Evolutionary conservation across 768 basidiomycete species (phyloP).

Genomic region (Serendipita sp.): DNA sequence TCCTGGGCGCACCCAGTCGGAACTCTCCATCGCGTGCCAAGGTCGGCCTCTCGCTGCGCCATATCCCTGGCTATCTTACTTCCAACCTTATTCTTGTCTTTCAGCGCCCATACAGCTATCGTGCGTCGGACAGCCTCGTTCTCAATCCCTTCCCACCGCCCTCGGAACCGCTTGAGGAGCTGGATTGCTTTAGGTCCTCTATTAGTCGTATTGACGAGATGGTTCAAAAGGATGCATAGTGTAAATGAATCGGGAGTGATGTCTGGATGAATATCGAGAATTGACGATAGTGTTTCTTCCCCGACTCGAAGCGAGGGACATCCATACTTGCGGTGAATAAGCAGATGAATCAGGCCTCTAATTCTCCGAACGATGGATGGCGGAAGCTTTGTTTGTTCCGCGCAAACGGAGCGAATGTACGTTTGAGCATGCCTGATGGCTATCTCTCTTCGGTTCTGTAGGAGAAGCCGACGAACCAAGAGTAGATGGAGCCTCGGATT

Average conservation of each 20-base stretch:
- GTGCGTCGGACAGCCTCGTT: not conserved
- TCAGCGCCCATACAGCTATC: not conserved
- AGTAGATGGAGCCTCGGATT: not conserved
- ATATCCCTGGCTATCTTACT: not conserved
- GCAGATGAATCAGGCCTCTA: not conserved
- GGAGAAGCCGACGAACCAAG: not conserved
- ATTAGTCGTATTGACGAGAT: not conserved
- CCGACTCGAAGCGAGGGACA: not conserved
- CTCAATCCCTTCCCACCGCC: not conserved
- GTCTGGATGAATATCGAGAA: not conserved
- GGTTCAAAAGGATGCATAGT: not conserved
- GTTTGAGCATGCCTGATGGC: not conserved
- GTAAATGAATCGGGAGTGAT: not conserved
- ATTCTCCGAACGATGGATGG: not conserved
- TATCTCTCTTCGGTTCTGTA: not conserved
- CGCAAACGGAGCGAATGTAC: not conserved
- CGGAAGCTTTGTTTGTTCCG: not conserved
- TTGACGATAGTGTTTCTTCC: not conserved
- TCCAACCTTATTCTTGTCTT: not conserved
- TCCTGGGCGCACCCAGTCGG: not conserved
- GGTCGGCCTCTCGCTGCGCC: not conserved
- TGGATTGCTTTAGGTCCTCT: not conserved
- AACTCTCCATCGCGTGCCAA: not conserved
- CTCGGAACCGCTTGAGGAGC: not conserved
- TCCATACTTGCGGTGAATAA: constrained; percentile 1